Conservation (phyloP, 805 yeast species). For the Kazachstania martiniae region DNA sequence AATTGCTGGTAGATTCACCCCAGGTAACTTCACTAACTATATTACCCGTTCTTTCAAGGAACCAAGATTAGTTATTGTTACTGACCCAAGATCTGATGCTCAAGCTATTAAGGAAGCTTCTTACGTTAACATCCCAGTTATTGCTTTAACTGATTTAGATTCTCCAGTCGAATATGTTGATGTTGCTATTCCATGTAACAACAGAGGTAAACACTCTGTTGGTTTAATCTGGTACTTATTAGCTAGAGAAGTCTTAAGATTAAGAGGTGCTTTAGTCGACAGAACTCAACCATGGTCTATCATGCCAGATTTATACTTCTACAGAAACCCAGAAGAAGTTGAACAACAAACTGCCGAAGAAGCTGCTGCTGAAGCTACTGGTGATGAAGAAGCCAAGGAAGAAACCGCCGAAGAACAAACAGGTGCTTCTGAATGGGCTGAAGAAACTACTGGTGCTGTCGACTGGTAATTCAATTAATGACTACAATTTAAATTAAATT, state of each 20-base stretch:
- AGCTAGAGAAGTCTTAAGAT: conserved; percentile 98
- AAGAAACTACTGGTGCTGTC: conserved; percentile 30
- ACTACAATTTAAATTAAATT: no score
- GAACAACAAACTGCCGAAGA: conserved; percentile 65
- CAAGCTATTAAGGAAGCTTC: conserved; percentile 99
- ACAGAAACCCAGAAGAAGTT: conserved; percentile 99
- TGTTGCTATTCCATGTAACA: conserved; percentile 99
- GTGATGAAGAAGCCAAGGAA: conserved; percentile 64
- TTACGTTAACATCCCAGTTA: conserved; percentile 99
- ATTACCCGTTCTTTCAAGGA: conserved; percentile 99
- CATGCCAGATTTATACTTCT: conserved; percentile 99
- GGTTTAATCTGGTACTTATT: conserved; percentile 99
- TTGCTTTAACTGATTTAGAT: conserved; percentile 97
- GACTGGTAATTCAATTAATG: conserved; percentile 19
- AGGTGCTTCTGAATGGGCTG: conserved; percentile 55
- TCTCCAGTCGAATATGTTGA: conserved; percentile 98
- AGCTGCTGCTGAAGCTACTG: conserved; percentile 60
- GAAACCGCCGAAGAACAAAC: conserved; percentile 63
- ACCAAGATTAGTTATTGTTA: conserved; percentile 98
- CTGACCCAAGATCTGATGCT: conserved; percentile 99
- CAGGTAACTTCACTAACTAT: conserved; percentile 99
- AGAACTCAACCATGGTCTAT: conserved; percentile 96
- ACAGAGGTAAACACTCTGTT: conserved; percentile 99
- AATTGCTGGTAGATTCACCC: conserved; percentile 99
- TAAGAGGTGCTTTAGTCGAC: conserved; percentile 94